Conservation (phyloP, 2,329 filamentous ascomycete genomes). For the Fusarium agapanthi region DNA sequence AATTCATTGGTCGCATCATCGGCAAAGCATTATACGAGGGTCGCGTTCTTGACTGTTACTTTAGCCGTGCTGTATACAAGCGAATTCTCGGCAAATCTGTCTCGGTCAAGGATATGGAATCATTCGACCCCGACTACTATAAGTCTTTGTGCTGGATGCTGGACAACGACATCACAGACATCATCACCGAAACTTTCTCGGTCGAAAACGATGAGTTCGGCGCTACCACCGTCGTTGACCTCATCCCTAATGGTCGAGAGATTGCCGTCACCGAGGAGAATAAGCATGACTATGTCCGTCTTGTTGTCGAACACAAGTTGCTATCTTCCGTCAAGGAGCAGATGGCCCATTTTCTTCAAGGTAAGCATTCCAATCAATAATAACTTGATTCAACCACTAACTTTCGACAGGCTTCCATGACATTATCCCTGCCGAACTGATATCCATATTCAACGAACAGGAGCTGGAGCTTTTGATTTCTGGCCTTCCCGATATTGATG, state of each 20-base stretch:
- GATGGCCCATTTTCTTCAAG: conserved; percentile 90
- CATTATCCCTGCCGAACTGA: conserved; percentile 92
- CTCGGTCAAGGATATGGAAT: conserved; percentile 99
- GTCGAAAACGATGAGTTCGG: conserved; percentile 95
- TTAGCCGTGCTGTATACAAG: conserved; percentile 98
- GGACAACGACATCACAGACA: conserved; percentile 97
- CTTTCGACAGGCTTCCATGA: conserved; percentile 83
- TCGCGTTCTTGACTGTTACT: conserved; percentile 96
- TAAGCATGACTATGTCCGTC: conserved; percentile 96
- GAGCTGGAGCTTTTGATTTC: conserved; percentile 97
- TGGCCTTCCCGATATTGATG: conserved; percentile 93
- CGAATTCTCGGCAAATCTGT: conserved; percentile 94
- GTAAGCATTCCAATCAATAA: conserved; percentile 52
- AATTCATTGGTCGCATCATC: conserved; percentile 98
- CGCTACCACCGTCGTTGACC: conserved; percentile 84
- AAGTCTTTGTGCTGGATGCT: conserved; percentile 99
- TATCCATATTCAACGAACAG: conserved; percentile 98
- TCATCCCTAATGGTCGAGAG: conserved; percentile 87
- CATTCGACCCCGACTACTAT: conserved; percentile 97
- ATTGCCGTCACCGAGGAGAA: conserved; percentile 96
- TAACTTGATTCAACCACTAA: conserved; percentile 1
- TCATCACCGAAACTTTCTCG: conserved; percentile 96
- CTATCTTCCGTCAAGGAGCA: conserved; percentile 93
- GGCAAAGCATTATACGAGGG: conserved; percentile 98
- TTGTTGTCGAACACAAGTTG: conserved; percentile 93